Base-by-base conservation (phyloP, 176 grass and related monocot genomes). In the Lolium perenne region DNA sequence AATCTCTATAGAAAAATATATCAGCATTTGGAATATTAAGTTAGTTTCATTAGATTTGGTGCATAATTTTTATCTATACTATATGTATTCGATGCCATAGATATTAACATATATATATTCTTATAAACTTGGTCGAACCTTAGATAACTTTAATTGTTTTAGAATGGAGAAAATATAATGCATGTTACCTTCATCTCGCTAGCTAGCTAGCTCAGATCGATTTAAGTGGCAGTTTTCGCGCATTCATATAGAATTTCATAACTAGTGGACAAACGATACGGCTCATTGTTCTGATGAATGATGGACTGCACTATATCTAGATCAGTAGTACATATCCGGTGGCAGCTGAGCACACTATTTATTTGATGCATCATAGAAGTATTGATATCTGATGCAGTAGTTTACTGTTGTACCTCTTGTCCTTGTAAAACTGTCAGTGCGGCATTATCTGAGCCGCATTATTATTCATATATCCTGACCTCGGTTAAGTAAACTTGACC, bases 401-500 rank as follows among this genome's bases (percentile, higher is more conserved):
- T 29, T 53, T 32, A 76, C 58, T 22, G 71, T 40, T 76, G 17
- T 51, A 17, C 22, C 72, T 29, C 69, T 22, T 50, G 17, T 38
- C 57, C 45, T 47, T n/a, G 48, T 48, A 11, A 21, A 83, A 83
- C 69, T 83, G 81, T 61, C 62, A 81, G 62, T 26, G 49, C 17
- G 64, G 62, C 5, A 81, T n/a, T 23, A 56, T 68, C 49, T 82
- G 63, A 12, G 64, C 29, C 65, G 56, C 7, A 43, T 43, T 17
- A 47, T 74, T 26, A 47, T 61, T 57, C 67, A 59, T 73, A 35
- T 16, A 25, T 59, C 25, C 71, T 53, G 71, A 11, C 71, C 45
- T 81, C n/a, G 82, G 57, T 49, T 76, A 17, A 17, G 25, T 64
- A 40, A 76, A 84, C 82, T 76, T 76, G 57, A 38, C 71, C 35